Evolutionary conservation across 352 stramenopile species (phyloP).

Genomic region (Phytopythium chamaehyphon): DNA sequence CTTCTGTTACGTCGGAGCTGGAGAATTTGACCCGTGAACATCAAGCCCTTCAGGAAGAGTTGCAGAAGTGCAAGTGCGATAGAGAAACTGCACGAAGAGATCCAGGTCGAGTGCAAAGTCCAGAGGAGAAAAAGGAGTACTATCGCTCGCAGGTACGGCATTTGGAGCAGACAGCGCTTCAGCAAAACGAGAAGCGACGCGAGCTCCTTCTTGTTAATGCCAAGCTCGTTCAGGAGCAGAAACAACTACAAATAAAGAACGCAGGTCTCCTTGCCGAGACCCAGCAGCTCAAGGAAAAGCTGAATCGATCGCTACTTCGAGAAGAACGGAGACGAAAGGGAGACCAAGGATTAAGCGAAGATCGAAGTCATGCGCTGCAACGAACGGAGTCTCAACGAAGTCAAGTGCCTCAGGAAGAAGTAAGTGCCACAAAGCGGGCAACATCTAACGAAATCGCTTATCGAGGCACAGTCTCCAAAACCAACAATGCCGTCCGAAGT

Average conservation of each 20-base stretch:
- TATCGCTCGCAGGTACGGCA: slow-evolving; percentile 48
- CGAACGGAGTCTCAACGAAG: no score
- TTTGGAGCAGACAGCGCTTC: slow-evolving; percentile 36
- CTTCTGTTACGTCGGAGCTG: slow-evolving; percentile 35
- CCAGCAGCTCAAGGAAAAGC: slow-evolving; percentile 39
- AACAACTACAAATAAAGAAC: slow-evolving; percentile 45
- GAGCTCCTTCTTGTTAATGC: slow-evolving; percentile 63
- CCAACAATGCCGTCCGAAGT: no score
- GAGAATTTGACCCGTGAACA: slow-evolving; percentile 42
- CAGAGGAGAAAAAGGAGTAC: slow-evolving; percentile 25
- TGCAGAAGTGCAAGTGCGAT: slow-evolving; percentile 15
- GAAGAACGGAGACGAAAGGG: slow-evolving; percentile 47
- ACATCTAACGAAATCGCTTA: no score
- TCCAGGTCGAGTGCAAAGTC: slow-evolving; percentile 1
- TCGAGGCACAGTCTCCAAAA: no score
- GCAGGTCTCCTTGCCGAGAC: slow-evolving; percentile 19
- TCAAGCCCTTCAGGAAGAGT: slow-evolving; percentile 23
- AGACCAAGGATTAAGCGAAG: slow-evolving; percentile 11
- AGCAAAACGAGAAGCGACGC: slow-evolving; percentile 49
- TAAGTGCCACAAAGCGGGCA: no score
- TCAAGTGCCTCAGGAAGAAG: no score
- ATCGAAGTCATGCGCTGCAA: background rate
- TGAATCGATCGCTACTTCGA: slow-evolving; percentile 44
- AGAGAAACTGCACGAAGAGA: background rate
- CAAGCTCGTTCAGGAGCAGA: slow-evolving; percentile 62